A percentile compares a stretch with the other conserved stretches of the same genome.
Evolutionary conservation across 305 asterid species (phyloP).

Genomic region (Striga hermonthica): DNA sequence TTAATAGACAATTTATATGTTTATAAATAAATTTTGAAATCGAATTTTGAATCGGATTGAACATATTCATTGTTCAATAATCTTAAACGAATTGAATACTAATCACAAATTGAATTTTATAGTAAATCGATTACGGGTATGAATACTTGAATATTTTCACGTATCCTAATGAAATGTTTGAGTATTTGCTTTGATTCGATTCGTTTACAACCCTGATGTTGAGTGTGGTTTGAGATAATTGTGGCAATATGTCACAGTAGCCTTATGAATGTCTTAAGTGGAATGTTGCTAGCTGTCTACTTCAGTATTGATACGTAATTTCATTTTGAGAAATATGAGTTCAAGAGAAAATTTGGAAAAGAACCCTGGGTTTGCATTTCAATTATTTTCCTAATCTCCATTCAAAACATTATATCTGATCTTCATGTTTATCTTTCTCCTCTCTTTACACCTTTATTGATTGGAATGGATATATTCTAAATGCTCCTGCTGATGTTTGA

Average conservation of each 20-base stretch:
- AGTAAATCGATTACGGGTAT: too few relatives aligned
- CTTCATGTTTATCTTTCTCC: not conserved
- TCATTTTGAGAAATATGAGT: not conserved
- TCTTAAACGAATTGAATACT: too few relatives aligned
- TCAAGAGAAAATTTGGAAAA: not conserved
- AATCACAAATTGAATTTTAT: too few relatives aligned
- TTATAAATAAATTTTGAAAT: too few relatives aligned
- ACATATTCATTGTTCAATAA: too few relatives aligned
- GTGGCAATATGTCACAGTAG: constrained; percentile 7
- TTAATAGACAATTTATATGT: too few relatives aligned
- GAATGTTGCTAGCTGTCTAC: not conserved
- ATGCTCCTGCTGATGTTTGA: not conserved
- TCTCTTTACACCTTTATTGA: not conserved
- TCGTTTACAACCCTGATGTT: not conserved
- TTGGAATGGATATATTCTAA: too few relatives aligned
- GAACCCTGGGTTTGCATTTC: not conserved
- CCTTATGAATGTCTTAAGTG: constrained; percentile 14
- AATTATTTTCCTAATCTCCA: not conserved
- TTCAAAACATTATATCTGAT: not conserved
- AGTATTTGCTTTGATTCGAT: too few relatives aligned
- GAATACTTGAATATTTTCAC: too few relatives aligned
- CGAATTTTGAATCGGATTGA: too few relatives aligned
- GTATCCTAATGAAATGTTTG: too few relatives aligned
- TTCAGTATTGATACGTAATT: too few relatives aligned
- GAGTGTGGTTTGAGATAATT: not conserved